A percentile compares a stretch with the other conserved stretches of the same genome.
These are phyloP conservation scores for Panicum virgatum DNA, from an alignment of 202 grass and related monocot species.

Conservation along the genomic window DNA sequence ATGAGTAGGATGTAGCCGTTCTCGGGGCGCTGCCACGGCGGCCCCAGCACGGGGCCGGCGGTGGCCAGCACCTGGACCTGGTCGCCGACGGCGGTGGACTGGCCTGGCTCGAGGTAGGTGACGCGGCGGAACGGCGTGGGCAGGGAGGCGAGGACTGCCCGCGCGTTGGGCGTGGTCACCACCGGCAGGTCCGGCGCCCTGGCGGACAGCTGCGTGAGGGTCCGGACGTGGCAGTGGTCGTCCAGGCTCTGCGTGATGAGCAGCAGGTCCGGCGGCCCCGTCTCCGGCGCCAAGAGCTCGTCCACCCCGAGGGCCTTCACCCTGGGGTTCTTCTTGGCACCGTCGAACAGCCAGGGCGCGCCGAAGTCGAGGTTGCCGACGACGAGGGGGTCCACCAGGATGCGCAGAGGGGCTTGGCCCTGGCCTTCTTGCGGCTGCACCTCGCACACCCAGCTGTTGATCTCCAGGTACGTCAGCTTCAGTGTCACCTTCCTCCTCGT, in stretches of 20 bases:
- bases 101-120: constrained; percentile 80
- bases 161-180: constrained; percentile 80
- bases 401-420: background rate
- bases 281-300: background rate
- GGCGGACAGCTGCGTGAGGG: constrained; percentile 62
- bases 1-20: constrained; percentile 76
- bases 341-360: constrained; percentile 79
- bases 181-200: constrained; percentile 57
- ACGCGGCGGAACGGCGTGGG: constrained; percentile 49
- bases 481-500: background rate
- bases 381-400: constrained; percentile 83
- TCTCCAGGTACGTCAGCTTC: constrained; percentile 59
- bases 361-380: constrained; percentile 95
- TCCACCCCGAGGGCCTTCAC: background rate
- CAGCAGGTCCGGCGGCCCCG: constrained; percentile 49
- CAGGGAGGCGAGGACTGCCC: constrained; percentile 46
- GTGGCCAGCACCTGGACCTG: constrained; percentile 61
- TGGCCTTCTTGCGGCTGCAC: constrained; percentile 3
- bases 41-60: constrained; percentile 73
- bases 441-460: constrained; percentile 93
- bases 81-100: constrained; percentile 41
- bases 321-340: constrained; percentile 67
- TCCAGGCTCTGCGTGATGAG: constrained; percentile 97
- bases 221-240: constrained; percentile 88
- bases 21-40: constrained; percentile 89